Percentiles rank a stretch among this genome's conserved stretches.
phyloP scores from a whole-genome alignment of 2,329 filamentous ascomycete genomes.

The Monilinia polystroma region DNA sequence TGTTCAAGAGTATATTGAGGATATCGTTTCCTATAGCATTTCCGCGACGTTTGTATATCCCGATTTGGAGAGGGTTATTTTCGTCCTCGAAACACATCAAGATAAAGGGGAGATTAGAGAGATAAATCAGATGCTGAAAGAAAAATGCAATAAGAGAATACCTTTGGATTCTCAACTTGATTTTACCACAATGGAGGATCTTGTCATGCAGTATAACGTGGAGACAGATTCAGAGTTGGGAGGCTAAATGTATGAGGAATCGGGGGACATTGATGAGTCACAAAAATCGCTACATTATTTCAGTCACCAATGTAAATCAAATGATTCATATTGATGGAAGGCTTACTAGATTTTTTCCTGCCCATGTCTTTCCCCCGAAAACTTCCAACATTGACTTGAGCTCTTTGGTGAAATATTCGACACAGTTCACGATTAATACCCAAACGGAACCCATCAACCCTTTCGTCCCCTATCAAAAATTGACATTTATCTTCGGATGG shows the following conservation, averaged over 20 bases:
- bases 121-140: neutral
- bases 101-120: neutral
- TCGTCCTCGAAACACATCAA: neutral
- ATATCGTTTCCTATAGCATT: neutral
- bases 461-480: too few relatives aligned
- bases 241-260: neutral
- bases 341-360: too few relatives aligned
- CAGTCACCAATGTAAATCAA: too few relatives aligned
- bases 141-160: neutral
- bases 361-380: too few relatives aligned
- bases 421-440: too few relatives aligned
- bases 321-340: too few relatives aligned
- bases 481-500: too few relatives aligned
- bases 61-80: neutral
- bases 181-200: neutral
- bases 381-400: too few relatives aligned
- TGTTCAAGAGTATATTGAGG: neutral
- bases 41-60: neutral
- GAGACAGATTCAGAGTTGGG: neutral
- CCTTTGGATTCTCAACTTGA: neutral
- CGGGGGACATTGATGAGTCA: neutral
- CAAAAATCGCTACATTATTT: too few relatives aligned
- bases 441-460: too few relatives aligned
- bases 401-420: too few relatives aligned
- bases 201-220: neutral